These are phyloP conservation scores for Gelatoporia subvermispora DNA, from an alignment of 768 basidiomycete species.

Conservation along the genomic window DNA sequence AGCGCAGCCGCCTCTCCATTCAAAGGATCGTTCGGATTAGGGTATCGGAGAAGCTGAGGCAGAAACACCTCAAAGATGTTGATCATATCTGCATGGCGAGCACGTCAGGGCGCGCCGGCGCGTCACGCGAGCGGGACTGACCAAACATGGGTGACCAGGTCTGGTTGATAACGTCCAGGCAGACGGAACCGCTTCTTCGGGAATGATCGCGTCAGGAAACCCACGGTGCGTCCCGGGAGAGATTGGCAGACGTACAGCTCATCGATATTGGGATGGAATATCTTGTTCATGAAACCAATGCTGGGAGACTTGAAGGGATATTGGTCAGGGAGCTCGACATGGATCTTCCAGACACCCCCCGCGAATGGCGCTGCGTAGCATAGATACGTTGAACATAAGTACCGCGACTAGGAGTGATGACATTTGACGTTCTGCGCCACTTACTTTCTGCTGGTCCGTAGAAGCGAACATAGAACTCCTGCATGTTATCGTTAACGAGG, in stretches of 20 bases:
- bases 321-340: conserved; percentile 96
- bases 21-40: conserved; percentile 96
- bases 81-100: conserved; percentile 75
- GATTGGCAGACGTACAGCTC: conserved; percentile 68
- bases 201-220: conserved; percentile 6
- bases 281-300: conserved; percentile 99
- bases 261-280: conserved; percentile 99
- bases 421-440: conserved; percentile 26
- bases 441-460: conserved; percentile 90
- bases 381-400: neutral
- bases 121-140: conserved; percentile 33
- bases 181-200: conserved; percentile 90
- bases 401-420: neutral
- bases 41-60: conserved; percentile 94
- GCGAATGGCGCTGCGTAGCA: conserved; percentile 80
- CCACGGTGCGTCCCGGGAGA: neutral
- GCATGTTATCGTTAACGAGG: conserved; percentile 97
- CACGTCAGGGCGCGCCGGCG: neutral
- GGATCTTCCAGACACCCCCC: conserved; percentile 99
- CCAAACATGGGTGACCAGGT: conserved; percentile 99
- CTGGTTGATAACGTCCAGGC: conserved; percentile 97
- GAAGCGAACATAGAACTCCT: conserved; percentile 97
- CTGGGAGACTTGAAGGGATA: conserved; percentile 99
- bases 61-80: conserved; percentile 99
- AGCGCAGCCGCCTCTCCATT: conserved; percentile 98